phyloP scores from a whole-genome alignment of 2,329 filamentous ascomycete genomes.

The Xylaria multiplex region DNA sequence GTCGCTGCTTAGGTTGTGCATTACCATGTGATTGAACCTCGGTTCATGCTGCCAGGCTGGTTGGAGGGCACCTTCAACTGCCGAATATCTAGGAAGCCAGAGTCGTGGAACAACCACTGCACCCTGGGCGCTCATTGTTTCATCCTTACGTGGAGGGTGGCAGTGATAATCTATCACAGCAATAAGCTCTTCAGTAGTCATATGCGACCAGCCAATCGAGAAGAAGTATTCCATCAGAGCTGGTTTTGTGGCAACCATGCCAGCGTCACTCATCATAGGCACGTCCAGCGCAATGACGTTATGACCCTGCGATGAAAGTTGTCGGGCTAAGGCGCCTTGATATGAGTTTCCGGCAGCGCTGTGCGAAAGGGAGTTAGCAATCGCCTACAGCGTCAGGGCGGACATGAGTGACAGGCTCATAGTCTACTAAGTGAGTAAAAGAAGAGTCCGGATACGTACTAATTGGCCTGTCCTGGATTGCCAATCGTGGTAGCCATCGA shows the following conservation, averaged over 20 bases:
- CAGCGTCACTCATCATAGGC: slow-evolving; percentile 43
- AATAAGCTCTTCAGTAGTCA: slow-evolving; percentile 41
- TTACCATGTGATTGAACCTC: slow-evolving; percentile 22
- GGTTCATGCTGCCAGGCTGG: slow-evolving; percentile 22
- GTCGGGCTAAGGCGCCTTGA: slow-evolving; percentile 40
- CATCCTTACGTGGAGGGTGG: slow-evolving; percentile 30
- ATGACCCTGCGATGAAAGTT: slow-evolving; percentile 37
- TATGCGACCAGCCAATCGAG: slow-evolving; percentile 28
- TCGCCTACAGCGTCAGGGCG: slow-evolving; percentile 9
- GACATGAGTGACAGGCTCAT: background rate
- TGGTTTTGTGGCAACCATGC: slow-evolving; percentile 41
- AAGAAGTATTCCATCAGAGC: slow-evolving; percentile 21
- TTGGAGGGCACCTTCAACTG: slow-evolving; percentile 17
- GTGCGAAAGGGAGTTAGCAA: slow-evolving; percentile 39
- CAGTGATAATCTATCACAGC: slow-evolving; percentile 40
- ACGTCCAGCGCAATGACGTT: slow-evolving; percentile 41
- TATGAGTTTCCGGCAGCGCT: slow-evolving; percentile 40
- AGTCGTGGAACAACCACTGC: slow-evolving; percentile 22
- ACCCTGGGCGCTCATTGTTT: slow-evolving; percentile 19
- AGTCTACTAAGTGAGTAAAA: background rate
- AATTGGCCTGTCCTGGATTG: slow-evolving; percentile 35
- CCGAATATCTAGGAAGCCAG: slow-evolving; percentile 27
- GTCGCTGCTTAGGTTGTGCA: slow-evolving; percentile 5
- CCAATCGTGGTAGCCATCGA: slow-evolving; percentile 19
- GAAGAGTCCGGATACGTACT: slow-evolving; percentile 15